These are phyloP conservation scores for Aspergillus versicolor DNA, from an alignment of 2,329 filamentous ascomycete genomes.

Conservation along the genomic window DNA sequence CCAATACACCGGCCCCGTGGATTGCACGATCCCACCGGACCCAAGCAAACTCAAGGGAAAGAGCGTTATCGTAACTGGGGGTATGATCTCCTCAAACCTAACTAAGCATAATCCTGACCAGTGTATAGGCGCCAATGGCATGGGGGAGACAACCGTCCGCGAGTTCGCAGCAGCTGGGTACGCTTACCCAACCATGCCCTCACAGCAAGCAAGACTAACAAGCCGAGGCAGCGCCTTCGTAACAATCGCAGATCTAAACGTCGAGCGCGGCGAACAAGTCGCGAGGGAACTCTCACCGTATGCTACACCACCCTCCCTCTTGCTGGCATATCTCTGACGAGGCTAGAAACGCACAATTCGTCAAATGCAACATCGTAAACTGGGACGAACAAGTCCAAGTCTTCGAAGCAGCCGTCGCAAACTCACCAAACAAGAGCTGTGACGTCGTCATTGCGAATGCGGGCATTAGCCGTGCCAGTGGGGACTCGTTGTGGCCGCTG, in stretches of 20 bases:
- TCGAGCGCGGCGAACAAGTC: slow-evolving; percentile 29
- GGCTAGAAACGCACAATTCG: slow-evolving; percentile 28
- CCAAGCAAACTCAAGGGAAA: slow-evolving; percentile 42
- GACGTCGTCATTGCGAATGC: slow-evolving; percentile 52
- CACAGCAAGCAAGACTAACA: background rate
- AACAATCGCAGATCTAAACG: slow-evolving; percentile 35
- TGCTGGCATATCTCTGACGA: background rate
- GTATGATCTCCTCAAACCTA: background rate
- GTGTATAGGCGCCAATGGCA: slow-evolving; percentile 25
- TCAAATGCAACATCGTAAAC: slow-evolving; percentile 44
- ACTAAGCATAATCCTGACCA: background rate
- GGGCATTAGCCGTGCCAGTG: slow-evolving; percentile 37
- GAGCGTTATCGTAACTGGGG: slow-evolving; percentile 51
- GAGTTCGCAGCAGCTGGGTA: slow-evolving; percentile 19
- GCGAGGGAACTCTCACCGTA: slow-evolving; percentile 35
- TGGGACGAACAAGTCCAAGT: slow-evolving; percentile 46
- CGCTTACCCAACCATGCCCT: background rate
- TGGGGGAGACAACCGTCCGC: slow-evolving; percentile 25
- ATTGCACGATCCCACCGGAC: slow-evolving; percentile 30
- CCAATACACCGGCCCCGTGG: slow-evolving; percentile 15
- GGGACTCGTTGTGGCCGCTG: slow-evolving; percentile 41
- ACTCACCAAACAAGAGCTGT: slow-evolving; percentile 40
- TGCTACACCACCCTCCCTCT: background rate
- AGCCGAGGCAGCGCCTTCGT: slow-evolving; percentile 15
- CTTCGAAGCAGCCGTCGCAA: slow-evolving; percentile 41